Base-by-base conservation (phyloP, 345 rosid genomes). In the Bruguiera sexangula region DNA sequence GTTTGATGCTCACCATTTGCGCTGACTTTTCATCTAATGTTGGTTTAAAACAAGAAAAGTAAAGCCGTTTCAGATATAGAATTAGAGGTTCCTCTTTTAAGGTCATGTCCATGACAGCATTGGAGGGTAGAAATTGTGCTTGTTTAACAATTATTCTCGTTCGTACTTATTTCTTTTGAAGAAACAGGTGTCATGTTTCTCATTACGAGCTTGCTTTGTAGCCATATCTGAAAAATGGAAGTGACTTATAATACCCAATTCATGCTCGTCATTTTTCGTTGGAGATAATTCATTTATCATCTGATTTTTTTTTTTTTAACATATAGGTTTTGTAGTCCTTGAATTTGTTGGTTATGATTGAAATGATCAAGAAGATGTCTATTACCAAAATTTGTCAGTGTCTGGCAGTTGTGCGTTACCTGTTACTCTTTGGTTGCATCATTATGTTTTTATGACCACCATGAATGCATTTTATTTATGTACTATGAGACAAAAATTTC, bases 101-200 rank as follows among this genome's bases (percentile, higher is more conserved):
- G 96, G 97, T 97, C 83, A 73, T 82, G 84, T 80, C 97, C 65
- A 83, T 94, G 71, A 76, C 74, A 75, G 80, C 80, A 57, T 79
- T 94, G 73, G 96, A 91, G 87, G 97, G 96, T 94, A 59, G 21
- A 56, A 43, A 57, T 30, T 37, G 72, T 66, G 75, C 48, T 27
- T 75, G 72, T 55, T 36, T 72, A 60, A 72, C 93, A 94, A 26
- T 81, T 91, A 60, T 94, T 91, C 73, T 81, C 98, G 66, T 78
- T 97, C 89, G 91, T 64, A 88, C 95, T 21, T 94, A 0, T 85
- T 89, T 91, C 84, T 94, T 94, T 86, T 88, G 95, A 60, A 87
- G 79, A 83, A 85, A 86, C 58, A 92, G 96, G 75, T 76, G 76
- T 68, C 96, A 94, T 37, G 59, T 81, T 69, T 76, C 73, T 60